Evolutionary conservation across 2,329 filamentous ascomycete genomes (phyloP).

Genomic region (Alternaria arborescens): DNA sequence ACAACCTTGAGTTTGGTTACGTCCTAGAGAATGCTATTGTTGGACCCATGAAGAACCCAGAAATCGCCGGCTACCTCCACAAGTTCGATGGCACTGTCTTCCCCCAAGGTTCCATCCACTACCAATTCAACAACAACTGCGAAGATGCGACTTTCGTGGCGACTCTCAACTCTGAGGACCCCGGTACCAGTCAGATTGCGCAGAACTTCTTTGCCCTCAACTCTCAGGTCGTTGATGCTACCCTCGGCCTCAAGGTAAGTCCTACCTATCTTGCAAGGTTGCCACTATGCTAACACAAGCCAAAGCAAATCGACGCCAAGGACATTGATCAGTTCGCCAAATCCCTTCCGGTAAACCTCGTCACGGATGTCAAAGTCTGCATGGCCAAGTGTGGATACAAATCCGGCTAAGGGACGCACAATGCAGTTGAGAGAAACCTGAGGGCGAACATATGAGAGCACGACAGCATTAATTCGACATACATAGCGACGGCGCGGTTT

Average conservation of each 20-base stretch:
- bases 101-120: constrained; percentile 58
- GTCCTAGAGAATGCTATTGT: constrained; percentile 57
- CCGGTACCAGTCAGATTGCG: constrained; percentile 53
- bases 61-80: constrained; percentile 52
- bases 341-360: constrained; percentile 58
- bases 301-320: constrained; percentile 30
- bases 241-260: constrained; percentile 11
- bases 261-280: no score
- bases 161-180: constrained; percentile 55
- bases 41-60: constrained; percentile 40
- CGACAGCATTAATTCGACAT: constrained; percentile 3
- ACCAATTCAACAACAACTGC: constrained; percentile 59
- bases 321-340: constrained; percentile 50
- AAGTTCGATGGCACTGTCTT: constrained; percentile 59
- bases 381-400: constrained; percentile 55
- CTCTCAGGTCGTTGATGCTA: constrained; percentile 48
- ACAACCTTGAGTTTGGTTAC: constrained; percentile 54
- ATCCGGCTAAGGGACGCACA: background rate
- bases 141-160: constrained; percentile 56
- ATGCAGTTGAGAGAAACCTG: background rate
- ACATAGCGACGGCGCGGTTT: constrained; percentile 31
- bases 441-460: background rate
- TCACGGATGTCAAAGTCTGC: constrained; percentile 63
- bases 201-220: constrained; percentile 56
- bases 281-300: background rate